Evolutionary conservation across 495 filamentous ascomycete species (phyloP).

Genomic region (Podospora australis): DNA sequence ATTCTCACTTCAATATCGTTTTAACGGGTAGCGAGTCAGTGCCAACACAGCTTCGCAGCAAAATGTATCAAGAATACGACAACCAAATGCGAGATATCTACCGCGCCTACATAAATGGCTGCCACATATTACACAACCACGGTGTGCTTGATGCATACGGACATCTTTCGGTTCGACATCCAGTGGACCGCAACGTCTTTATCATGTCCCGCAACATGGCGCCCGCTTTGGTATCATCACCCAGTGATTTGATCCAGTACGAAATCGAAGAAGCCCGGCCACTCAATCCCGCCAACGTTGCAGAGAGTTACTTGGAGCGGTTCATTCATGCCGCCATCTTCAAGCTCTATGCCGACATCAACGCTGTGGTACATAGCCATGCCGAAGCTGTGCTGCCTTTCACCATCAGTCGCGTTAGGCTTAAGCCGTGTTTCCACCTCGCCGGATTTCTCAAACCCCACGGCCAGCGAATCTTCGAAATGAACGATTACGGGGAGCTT

Average conservation of each 20-base stretch:
- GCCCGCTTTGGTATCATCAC: constrained; percentile 38
- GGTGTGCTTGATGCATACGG: constrained; percentile 48
- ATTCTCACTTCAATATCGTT: not conserved
- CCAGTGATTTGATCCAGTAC: constrained; percentile 41
- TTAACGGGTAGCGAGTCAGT: not conserved
- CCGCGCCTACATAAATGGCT: constrained; percentile 19
- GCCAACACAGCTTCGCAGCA: not conserved
- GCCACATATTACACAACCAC: constrained; percentile 31
- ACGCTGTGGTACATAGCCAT: constrained; percentile 44
- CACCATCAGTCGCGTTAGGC: constrained; percentile 33
- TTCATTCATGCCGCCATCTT: constrained; percentile 49
- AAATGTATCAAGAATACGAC: not conserved
- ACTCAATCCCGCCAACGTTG: constrained; percentile 23
- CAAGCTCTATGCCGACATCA: constrained; percentile 34
- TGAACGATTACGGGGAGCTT: constrained; percentile 17
- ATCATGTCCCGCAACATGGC: constrained; percentile 41
- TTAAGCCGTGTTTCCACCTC: constrained; percentile 39
- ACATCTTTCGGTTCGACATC: constrained; percentile 46
- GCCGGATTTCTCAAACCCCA: constrained; percentile 37
- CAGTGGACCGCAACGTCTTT: constrained; percentile 31
- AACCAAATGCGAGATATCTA: not conserved
- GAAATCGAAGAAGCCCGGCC: constrained; percentile 32
- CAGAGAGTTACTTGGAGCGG: constrained; percentile 36
- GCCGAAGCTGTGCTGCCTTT: constrained; percentile 41
- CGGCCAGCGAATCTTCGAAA: constrained; percentile 31